A percentile compares a stretch with the other conserved stretches of the same genome.
Conservation (phyloP, 148 eudicot species). For the Arctostaphylos glauca region DNA sequence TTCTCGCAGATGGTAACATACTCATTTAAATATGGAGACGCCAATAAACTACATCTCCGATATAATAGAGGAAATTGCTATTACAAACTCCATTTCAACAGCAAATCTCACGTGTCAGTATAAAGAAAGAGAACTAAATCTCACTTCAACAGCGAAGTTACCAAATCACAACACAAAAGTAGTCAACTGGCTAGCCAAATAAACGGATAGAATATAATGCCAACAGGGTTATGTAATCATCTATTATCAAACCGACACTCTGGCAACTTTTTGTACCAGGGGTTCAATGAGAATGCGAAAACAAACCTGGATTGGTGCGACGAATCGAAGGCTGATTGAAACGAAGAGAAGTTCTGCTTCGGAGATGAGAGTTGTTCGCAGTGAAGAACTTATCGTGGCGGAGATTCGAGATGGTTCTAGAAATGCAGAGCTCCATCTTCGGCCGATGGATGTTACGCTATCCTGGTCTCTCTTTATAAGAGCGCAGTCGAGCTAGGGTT, state of each 20-base stretch:
- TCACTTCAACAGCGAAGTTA: background rate
- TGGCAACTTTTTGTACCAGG: background rate
- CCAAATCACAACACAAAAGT: too few relatives aligned
- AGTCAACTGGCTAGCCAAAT: background rate
- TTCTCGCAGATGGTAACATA: too few relatives aligned
- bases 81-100: too few relatives aligned
- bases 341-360: slow-evolving; percentile 3
- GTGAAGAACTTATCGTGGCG: background rate
- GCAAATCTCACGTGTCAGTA: too few relatives aligned
- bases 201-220: background rate
- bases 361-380: slow-evolving; percentile 5
- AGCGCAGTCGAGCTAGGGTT: background rate
- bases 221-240: background rate
- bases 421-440: slow-evolving; percentile 23
- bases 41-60: too few relatives aligned
- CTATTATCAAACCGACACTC: background rate
- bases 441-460: background rate
- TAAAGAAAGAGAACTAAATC: background rate
- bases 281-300: background rate
- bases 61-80: too few relatives aligned
- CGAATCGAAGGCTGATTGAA: background rate
- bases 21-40: too few relatives aligned
- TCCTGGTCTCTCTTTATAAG: background rate
- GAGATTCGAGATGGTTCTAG: slow-evolving; percentile 16
- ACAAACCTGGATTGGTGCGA: slow-evolving; percentile 18